Percentiles rank a stretch among this genome's conserved stretches.
Evolutionary conservation across 148 eudicot genomes (phyloP).

Genomic region (Euryodendron excelsum): DNA sequence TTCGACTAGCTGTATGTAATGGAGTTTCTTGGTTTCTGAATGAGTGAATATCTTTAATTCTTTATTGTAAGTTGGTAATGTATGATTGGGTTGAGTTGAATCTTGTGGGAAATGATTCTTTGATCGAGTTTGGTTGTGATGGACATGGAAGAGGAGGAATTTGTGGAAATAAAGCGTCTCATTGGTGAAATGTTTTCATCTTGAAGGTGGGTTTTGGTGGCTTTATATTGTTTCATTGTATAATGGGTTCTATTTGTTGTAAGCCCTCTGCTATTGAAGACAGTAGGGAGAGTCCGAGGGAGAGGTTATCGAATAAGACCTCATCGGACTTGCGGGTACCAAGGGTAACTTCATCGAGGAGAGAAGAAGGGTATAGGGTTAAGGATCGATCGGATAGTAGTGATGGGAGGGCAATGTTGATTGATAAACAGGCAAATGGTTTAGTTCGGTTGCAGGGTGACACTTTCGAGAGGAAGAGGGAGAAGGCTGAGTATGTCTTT

Average conservation of each 20-base stretch:
- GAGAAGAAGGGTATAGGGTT: slow-evolving; percentile 45
- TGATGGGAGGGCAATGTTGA: slow-evolving; percentile 60
- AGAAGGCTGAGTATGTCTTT: slow-evolving; percentile 33
- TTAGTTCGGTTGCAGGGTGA: slow-evolving; percentile 42
- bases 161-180: slow-evolving; percentile 10
- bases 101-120: neutral
- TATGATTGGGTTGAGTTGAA: slow-evolving; percentile 1
- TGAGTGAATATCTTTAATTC: neutral
- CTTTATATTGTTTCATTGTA: slow-evolving; percentile 21
- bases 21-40: neutral
- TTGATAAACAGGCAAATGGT: slow-evolving; percentile 64
- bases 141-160: slow-evolving; percentile 4
- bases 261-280: slow-evolving; percentile 65
- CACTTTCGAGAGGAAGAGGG: slow-evolving; percentile 54
- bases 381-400: slow-evolving; percentile 36
- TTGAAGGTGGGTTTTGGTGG: slow-evolving; percentile 25
- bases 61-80: slow-evolving; percentile 2
- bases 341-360: slow-evolving; percentile 44
- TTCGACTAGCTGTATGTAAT: neutral
- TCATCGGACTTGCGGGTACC: slow-evolving; percentile 38
- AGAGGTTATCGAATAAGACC: slow-evolving; percentile 50
- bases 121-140: slow-evolving; percentile 6
- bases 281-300: slow-evolving; percentile 64
- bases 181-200: slow-evolving; percentile 1
- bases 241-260: slow-evolving; percentile 76